Percentiles rank a stretch among this genome's conserved stretches.
phyloP scores from a whole-genome alignment of 2,329 filamentous ascomycete species.

The Colletotrichum lindemuthianum region DNA sequence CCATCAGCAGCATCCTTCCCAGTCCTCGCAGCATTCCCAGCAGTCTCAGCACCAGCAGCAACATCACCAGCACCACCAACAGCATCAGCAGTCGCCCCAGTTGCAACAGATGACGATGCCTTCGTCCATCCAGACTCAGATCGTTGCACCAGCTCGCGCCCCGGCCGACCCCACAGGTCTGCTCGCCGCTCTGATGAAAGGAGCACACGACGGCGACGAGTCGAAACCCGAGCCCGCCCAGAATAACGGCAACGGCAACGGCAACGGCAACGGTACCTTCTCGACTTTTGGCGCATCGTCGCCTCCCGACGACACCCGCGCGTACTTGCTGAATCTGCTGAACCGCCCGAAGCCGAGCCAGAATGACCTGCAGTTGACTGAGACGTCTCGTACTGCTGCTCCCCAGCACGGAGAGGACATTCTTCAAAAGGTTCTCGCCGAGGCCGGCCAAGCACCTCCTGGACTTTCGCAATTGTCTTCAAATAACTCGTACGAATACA shows the following conservation, averaged over 20 bases:
- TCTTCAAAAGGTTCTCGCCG: slow-evolving; percentile 31
- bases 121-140: slow-evolving; percentile 49
- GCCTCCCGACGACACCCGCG: slow-evolving; percentile 77
- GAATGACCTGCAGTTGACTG: slow-evolving; percentile 57
- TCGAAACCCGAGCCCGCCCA: slow-evolving; percentile 42
- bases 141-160: slow-evolving; percentile 67
- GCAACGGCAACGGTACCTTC: slow-evolving; percentile 40
- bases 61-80: slow-evolving; percentile 38
- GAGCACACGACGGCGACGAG: slow-evolving; percentile 60
- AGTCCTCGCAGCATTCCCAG: slow-evolving; percentile 35
- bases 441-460: slow-evolving; percentile 28
- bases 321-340: slow-evolving; percentile 86
- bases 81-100: slow-evolving; percentile 38
- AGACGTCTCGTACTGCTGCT: slow-evolving; percentile 51
- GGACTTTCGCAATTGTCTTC: slow-evolving; percentile 36
- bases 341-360: slow-evolving; percentile 79
- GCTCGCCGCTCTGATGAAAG: slow-evolving; percentile 70
- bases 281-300: slow-evolving; percentile 58
- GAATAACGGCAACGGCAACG: slow-evolving; percentile 1
- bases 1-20: slow-evolving; percentile 26
- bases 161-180: slow-evolving; percentile 66
- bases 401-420: slow-evolving; percentile 37
- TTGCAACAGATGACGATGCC: slow-evolving; percentile 39
- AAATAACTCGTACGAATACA: slow-evolving; percentile 38
- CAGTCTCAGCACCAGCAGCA: slow-evolving; percentile 40